A percentile compares a stretch with the other conserved stretches of the same genome.
These are phyloP conservation scores for Globisporangium sylvaticum DNA, from an alignment of 352 stramenopile genomes.

Conservation along the genomic window DNA sequence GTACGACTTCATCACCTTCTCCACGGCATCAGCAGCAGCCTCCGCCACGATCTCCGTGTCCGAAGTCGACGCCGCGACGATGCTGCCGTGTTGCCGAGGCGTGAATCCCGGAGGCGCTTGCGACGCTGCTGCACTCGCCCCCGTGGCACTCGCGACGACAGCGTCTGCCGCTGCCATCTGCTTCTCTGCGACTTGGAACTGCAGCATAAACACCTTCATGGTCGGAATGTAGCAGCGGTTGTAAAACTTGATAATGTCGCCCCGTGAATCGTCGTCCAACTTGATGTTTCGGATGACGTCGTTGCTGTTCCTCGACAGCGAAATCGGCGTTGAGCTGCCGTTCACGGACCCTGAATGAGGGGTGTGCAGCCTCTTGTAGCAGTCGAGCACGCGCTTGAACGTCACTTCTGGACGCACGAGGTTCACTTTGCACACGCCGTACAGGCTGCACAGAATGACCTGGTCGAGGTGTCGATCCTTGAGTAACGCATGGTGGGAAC, in stretches of 20 bases:
- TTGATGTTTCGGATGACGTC: slow-evolving; percentile 81
- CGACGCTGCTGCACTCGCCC: slow-evolving; percentile 10
- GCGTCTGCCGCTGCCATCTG: slow-evolving; percentile 74
- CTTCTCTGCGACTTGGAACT: slow-evolving; percentile 82
- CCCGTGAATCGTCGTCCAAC: slow-evolving; percentile 52
- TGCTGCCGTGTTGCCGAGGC: slow-evolving; percentile 30
- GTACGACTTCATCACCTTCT: slow-evolving; percentile 57
- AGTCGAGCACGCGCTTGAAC: slow-evolving; percentile 76
- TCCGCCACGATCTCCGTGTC: slow-evolving; percentile 81
- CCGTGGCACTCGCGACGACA: slow-evolving; percentile 40
- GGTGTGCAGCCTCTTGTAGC: slow-evolving; percentile 68
- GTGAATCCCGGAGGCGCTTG: slow-evolving; percentile 37
- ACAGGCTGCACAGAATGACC: slow-evolving; percentile 80
- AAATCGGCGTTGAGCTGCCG: slow-evolving; percentile 24
- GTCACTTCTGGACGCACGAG: slow-evolving; percentile 55
- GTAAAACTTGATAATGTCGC: slow-evolving; percentile 90
- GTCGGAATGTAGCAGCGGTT: slow-evolving; percentile 78
- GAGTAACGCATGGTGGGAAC: slow-evolving; percentile 51
- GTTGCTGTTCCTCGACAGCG: slow-evolving; percentile 39
- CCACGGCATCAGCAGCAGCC: slow-evolving; percentile 61
- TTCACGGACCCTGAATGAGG: slow-evolving; percentile 20
- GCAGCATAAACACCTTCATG: slow-evolving; percentile 85
- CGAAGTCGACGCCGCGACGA: slow-evolving; percentile 49
- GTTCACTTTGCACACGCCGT: slow-evolving; percentile 85
- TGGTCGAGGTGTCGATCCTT: slow-evolving; percentile 78